Base-by-base conservation (phyloP, 306 rosid genomes). In the Acacia acuminata region DNA sequence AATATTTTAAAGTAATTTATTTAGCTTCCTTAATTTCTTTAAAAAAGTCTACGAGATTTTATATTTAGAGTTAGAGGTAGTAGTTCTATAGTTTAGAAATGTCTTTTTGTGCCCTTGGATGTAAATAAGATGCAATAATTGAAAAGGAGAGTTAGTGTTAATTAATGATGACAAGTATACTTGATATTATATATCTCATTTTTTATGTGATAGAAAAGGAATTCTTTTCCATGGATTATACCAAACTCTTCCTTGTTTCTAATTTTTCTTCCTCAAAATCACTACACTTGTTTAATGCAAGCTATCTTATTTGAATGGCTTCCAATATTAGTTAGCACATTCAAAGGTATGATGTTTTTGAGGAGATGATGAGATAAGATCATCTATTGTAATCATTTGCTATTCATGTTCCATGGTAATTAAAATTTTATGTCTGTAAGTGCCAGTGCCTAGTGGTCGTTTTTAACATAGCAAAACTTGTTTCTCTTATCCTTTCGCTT, bases 401-500 rank as follows among this genome's bases (percentile, higher is more conserved):
- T n/a, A n/a, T 19, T 10, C 42, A 60, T 72, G 61, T 22, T 58
- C 36, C 78, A 24, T 34, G 67, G 15, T 75, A 12, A 48, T 81
- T 22, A 14, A 44, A 24, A 40, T 2, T 27, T 50, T 72, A 56
- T 55, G 61, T 55, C 11, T 20, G 11, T 7, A 55, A 19, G 61
- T 55, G 61, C 61, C 25, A 55, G 61, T 20, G 61, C 61, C 25
- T 55, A 20, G 12, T 55, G 12, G 25, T 55, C 25, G 8, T 55
- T 20, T 19, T 55, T 55, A 55, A 55, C 25, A 55, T 55, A 55
- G 4, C 25, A 8, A 55, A 55, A 55, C 61, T 55, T 55, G 25
- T 55, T 32, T 53, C 24, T 67, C 63, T 47, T 82, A 68, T 77
- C 67, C 75, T 48, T 76, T 43, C 77, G 80, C 60, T 44, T 75